Percentiles rank a stretch among this genome's conserved stretches.
phyloP scores from a whole-genome alignment of 345 rosid genomes.

The Citrus australasica region DNA sequence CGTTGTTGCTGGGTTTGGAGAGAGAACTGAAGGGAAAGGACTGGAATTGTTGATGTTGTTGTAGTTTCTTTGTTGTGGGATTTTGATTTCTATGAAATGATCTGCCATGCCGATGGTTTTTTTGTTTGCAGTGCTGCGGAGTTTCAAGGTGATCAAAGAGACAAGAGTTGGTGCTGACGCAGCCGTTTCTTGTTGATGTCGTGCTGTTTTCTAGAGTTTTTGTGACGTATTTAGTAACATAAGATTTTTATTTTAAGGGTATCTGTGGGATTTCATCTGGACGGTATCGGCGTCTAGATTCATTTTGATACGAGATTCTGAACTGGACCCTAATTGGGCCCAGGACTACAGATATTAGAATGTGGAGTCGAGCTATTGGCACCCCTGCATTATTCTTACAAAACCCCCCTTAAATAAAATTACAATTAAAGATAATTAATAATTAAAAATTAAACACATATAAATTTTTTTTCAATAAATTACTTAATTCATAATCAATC shows the following conservation, averaged over 20 bases:
- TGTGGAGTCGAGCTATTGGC: no score
- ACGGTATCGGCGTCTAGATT: conserved; percentile 12
- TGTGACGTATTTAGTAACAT: no score
- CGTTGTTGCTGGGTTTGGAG: conserved; percentile 28
- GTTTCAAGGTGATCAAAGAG: background rate
- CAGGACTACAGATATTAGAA: no score
- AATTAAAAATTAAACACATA: no score
- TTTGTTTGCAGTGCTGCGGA: background rate
- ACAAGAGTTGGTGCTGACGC: background rate
- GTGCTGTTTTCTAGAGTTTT: background rate
- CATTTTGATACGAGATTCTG: background rate
- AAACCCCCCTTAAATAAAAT: no score
- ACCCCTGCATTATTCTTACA: no score
- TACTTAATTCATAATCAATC: no score
- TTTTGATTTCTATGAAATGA: conserved; percentile 33
- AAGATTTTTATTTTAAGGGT: background rate
- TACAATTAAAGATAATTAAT: no score
- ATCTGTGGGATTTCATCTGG: background rate
- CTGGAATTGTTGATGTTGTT: conserved; percentile 14
- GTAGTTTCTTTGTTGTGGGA: conserved; percentile 54
- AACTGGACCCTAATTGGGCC: no score
- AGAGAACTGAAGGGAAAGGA: conserved; percentile 53
- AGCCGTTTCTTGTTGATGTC: background rate
- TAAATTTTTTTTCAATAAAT: no score
- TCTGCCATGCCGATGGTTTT: conserved; percentile 31